phyloP scores from a whole-genome alignment of 805 yeast species.

The Yarrowia sp. region DNA sequence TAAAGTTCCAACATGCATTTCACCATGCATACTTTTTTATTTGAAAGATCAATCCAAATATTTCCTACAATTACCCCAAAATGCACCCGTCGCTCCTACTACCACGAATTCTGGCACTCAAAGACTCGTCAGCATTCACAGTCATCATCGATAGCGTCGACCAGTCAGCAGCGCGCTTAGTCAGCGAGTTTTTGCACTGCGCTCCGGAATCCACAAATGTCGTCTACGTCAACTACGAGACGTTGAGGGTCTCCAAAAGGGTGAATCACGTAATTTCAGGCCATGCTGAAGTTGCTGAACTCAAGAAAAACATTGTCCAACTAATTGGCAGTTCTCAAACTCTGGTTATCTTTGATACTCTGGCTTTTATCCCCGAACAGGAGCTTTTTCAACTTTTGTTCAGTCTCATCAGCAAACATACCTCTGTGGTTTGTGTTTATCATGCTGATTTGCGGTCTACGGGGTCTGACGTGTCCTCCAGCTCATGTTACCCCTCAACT shows the following conservation, averaged over 20 bases:
- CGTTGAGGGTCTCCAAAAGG: slow-evolving; percentile 40
- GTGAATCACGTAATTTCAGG: slow-evolving; percentile 34
- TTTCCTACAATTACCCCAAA: background rate
- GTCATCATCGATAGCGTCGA: slow-evolving; percentile 64
- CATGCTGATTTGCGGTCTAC: slow-evolving; percentile 38
- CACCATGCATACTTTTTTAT: too few species aligned
- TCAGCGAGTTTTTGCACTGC: slow-evolving; percentile 55
- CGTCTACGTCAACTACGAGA: slow-evolving; percentile 66
- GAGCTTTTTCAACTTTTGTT: slow-evolving; percentile 51
- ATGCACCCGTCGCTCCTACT: slow-evolving; percentile 40
- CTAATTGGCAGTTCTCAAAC: slow-evolving; percentile 26
- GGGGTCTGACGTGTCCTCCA: background rate
- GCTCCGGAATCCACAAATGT: slow-evolving; percentile 40
- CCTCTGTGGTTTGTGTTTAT: slow-evolving; percentile 47
- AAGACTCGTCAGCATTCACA: slow-evolving; percentile 72
- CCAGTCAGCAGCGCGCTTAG: slow-evolving; percentile 59
- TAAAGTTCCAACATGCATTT: background rate
- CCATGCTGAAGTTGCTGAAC: slow-evolving; percentile 20
- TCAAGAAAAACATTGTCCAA: slow-evolving; percentile 32
- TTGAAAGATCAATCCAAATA: too few species aligned
- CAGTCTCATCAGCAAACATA: slow-evolving; percentile 46
- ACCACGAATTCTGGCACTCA: slow-evolving; percentile 61
- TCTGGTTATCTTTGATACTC: slow-evolving; percentile 62
- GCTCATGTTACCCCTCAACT: slow-evolving; percentile 51
- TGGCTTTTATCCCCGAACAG: slow-evolving; percentile 53